Evolutionary conservation across 805 yeast genomes (phyloP), one percentile per base, ranked within the genome.

Genomic region (Metahyphopichia silvanorum): DNA sequence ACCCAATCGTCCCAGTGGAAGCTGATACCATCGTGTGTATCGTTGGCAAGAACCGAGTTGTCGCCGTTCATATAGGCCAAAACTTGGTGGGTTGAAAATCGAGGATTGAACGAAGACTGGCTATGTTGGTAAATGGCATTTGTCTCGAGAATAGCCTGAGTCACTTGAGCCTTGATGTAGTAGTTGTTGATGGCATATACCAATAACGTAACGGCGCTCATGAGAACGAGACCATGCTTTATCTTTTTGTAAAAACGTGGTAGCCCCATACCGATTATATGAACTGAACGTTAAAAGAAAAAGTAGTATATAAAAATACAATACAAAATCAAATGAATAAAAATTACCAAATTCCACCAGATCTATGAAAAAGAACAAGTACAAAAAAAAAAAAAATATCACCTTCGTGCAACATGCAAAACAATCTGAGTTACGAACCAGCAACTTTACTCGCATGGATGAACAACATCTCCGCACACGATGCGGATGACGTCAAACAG

Each of bases 1-100:
- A 57, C 47, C 63, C 66, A 62, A 39, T 63, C 66, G 37, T 63
- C 69, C 69, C 69, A 63, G 42, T 63, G 69, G 44, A 62, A 62
- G 36, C 35, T 36, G n/a, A 60, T 42, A 13, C 61, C 63, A 13
- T 43, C 44, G 19, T 25, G 21, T 14, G 29, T 27, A 14, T 31
- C 27, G 12, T 40, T 21, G 26, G 34, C 39, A 10, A 27, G 12
- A 15, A 12, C 12, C 29, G 38, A 8, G 24, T 16, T 20, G 6
- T 24, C 15, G 19, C 23, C 30, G 22, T 28, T 14, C 21, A 21
- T 16, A 21, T 25, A 29, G 11, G 22, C 7, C 4, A 32, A 23
- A 6, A 37, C 12, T 24, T 27, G 20, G 13, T 23, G 14, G 20
- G 32, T 29, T 27, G 33, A 17, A 8, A 11, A 5, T 18, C 14